Evolutionary conservation across 768 basidiomycete species (phyloP).

Genomic region (Amanita rubescens): DNA sequence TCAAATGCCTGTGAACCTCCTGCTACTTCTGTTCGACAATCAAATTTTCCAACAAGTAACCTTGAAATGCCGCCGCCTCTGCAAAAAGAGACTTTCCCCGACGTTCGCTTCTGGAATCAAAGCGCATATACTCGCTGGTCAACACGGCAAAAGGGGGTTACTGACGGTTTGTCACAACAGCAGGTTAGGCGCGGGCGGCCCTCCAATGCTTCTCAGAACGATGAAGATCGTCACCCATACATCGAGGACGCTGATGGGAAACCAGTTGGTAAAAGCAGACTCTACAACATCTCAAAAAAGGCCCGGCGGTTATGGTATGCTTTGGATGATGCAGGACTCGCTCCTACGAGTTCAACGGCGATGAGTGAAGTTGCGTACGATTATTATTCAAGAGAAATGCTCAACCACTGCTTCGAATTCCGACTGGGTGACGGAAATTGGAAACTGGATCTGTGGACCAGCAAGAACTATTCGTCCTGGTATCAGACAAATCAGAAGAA

Average conservation of each 20-base stretch:
- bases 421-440: neutral
- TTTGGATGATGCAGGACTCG: neutral
- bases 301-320: neutral
- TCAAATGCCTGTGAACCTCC: too few species aligned
- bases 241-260: neutral
- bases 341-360: neutral
- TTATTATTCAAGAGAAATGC: neutral
- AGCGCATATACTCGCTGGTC: neutral
- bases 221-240: neutral
- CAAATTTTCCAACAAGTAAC: neutral
- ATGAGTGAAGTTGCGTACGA: neutral
- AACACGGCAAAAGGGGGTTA: neutral
- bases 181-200: neutral
- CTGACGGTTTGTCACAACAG: neutral
- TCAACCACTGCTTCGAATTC: neutral
- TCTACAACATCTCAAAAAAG: neutral
- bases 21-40: neutral
- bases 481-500: neutral
- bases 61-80: neutral
- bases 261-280: neutral
- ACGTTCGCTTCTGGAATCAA: neutral
- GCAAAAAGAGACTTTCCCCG: too few species aligned
- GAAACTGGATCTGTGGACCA: slow-evolving; percentile 3
- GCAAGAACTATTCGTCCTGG: too few species aligned
- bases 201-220: neutral